A percentile compares a stretch with the other conserved stretches of the same genome.
Evolutionary conservation across 1,284 basidiomycete genomes (phyloP).

Genomic region (Trametes pubescens): DNA sequence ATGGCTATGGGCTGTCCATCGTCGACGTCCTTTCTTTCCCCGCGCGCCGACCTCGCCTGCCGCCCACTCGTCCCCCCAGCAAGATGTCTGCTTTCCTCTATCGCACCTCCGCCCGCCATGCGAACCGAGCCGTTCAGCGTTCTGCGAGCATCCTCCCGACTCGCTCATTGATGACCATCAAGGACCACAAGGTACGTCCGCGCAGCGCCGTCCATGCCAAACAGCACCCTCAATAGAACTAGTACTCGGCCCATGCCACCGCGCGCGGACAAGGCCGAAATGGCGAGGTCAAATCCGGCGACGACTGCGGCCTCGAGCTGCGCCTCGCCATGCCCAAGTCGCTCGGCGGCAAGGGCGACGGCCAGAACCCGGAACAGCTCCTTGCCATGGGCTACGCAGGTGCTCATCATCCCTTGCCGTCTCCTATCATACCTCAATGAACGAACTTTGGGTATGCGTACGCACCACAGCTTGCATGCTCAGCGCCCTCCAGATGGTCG

Average conservation of each 20-base stretch:
- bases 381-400: slow-evolving; percentile 52
- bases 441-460: neutral
- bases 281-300: slow-evolving; percentile 48
- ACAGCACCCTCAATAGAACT: neutral
- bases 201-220: neutral
- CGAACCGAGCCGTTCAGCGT: slow-evolving; percentile 1
- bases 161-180: slow-evolving; percentile 38
- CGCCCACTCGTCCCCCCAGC: neutral
- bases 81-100: slow-evolving; percentile 22
- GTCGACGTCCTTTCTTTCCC: slow-evolving; percentile 1
- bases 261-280: slow-evolving; percentile 50
- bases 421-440: neutral
- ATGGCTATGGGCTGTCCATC: neutral
- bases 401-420: slow-evolving; percentile 28
- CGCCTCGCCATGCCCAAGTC: slow-evolving; percentile 48
- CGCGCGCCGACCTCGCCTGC: neutral
- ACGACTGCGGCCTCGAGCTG: slow-evolving; percentile 45
- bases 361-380: slow-evolving; percentile 54
- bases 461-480: slow-evolving; percentile 67
- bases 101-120: slow-evolving; percentile 11
- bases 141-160: neutral
- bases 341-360: slow-evolving; percentile 51
- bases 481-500: slow-evolving; percentile 69
- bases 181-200: slow-evolving; percentile 36
- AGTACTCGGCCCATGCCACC: slow-evolving; percentile 49